phyloP scores from a whole-genome alignment of 1,139 yeast genomes.

The Yamadazyma mexicana region DNA sequence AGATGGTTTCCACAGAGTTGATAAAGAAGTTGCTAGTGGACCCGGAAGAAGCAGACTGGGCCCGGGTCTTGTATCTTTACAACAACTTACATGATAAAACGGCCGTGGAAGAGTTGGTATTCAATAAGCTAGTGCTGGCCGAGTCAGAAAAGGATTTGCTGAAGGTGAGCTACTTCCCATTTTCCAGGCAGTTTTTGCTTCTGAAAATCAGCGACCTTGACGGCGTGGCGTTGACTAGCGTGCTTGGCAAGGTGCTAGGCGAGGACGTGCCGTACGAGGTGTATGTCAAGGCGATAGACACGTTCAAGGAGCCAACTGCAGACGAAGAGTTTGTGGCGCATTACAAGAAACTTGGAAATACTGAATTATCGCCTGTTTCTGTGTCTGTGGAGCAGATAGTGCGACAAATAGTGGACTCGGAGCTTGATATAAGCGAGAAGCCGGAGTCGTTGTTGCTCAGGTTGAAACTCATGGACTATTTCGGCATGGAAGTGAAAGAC shows the following conservation, averaged over 20 bases:
- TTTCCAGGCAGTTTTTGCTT: conserved; percentile 7
- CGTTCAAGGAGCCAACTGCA: conserved; percentile 3
- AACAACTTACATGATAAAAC: conserved; percentile 5
- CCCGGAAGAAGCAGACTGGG: conserved; percentile 13
- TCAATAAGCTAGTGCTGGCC: conserved; percentile 12
- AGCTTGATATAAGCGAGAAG: conserved; percentile 25
- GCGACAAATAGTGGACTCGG: conserved; percentile 20
- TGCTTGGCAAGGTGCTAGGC: conserved; percentile 12
- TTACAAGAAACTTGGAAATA: conserved; percentile 5
- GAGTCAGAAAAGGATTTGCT: conserved; percentile 8
- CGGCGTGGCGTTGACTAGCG: conserved; percentile 12
- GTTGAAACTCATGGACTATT: conserved; percentile 30
- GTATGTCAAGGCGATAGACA: conserved; percentile 13
- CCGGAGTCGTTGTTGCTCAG: conserved; percentile 29
- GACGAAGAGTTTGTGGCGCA: conserved; percentile 3
- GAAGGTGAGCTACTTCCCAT: conserved; percentile 11
- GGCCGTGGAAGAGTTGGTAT: conserved; percentile 5
- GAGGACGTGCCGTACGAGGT: conserved; percentile 7
- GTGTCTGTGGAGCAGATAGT: conserved; percentile 8
- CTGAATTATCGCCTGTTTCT: not conserved
- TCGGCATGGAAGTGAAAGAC: conserved; percentile 37
- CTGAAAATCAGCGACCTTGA: conserved; percentile 7
- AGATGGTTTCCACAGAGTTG: conserved; percentile 8
- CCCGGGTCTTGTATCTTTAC: conserved; percentile 12
- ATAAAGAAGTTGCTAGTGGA: conserved; percentile 9